Evolutionary conservation across 148 eudicot genomes (phyloP).

Genomic region (Rhododendron ovatum): DNA sequence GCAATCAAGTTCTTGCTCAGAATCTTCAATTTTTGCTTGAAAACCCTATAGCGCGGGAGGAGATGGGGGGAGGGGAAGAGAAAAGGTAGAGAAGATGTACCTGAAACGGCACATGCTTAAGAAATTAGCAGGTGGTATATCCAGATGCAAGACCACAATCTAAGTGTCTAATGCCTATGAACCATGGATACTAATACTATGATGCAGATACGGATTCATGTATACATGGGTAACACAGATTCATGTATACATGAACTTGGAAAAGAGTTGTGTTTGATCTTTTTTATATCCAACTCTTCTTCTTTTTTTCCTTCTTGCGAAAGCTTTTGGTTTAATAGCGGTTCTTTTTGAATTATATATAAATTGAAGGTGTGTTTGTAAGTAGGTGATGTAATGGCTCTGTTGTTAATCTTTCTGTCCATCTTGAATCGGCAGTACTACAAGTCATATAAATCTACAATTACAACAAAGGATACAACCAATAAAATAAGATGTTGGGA

Average conservation of each 20-base stretch:
- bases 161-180: neutral
- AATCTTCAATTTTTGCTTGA: conserved; percentile 62
- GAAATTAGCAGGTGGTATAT: conserved; percentile 68
- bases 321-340: too few relatives aligned
- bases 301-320: too few relatives aligned
- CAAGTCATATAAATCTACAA: neutral
- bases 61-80: conserved; percentile 83
- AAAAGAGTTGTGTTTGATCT: too few relatives aligned
- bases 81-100: conserved; percentile 78
- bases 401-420: too few relatives aligned
- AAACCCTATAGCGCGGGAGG: conserved; percentile 58
- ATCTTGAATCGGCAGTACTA: too few relatives aligned
- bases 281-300: too few relatives aligned
- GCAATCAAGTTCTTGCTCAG: conserved; percentile 56
- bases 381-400: too few relatives aligned
- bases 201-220: neutral
- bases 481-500: too few relatives aligned
- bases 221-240: too few relatives aligned
- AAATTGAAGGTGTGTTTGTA: too few relatives aligned
- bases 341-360: too few relatives aligned
- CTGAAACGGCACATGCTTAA: conserved; percentile 79
- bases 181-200: neutral
- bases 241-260: too few relatives aligned
- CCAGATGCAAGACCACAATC: conserved; percentile 35
- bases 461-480: neutral